Conservation (phyloP, 2,329 filamentous ascomycete species). For the Didymella pinodella region DNA sequence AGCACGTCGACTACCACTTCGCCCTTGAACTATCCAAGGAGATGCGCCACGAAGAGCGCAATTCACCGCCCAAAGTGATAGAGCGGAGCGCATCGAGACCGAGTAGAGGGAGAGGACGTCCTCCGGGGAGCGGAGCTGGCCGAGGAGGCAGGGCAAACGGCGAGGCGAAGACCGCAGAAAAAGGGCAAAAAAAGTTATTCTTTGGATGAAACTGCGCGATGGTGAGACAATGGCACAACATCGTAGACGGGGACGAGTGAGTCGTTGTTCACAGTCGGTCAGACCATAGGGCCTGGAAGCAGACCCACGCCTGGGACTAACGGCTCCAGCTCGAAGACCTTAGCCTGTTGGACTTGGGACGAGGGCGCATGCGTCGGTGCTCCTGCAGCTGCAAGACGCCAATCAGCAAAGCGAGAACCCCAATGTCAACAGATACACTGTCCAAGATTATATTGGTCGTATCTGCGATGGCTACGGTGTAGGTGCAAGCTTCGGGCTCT, state of each 20-base stretch:
- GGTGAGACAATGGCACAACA: too few relatives aligned
- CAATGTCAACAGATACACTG: not conserved
- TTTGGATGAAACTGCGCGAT: constrained; percentile 45
- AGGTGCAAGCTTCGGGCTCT: too few relatives aligned
- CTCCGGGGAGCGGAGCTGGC: constrained; percentile 37
- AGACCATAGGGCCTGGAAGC: too few relatives aligned
- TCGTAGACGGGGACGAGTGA: not conserved
- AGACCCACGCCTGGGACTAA: too few relatives aligned
- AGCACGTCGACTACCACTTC: constrained; percentile 94
- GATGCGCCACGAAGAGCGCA: constrained; percentile 46
- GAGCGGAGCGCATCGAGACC: constrained; percentile 32
- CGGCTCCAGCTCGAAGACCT: too few relatives aligned
- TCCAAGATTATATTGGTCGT: too few relatives aligned
- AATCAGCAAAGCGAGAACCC: not conserved
- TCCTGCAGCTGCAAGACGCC: not conserved
- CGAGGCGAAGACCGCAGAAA: constrained; percentile 42
- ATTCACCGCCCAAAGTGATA: constrained; percentile 11
- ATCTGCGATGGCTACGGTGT: too few relatives aligned
- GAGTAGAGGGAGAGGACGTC: constrained; percentile 48
- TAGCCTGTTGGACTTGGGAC: not conserved
- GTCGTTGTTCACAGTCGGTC: too few relatives aligned
- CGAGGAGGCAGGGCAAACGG: constrained; percentile 16
- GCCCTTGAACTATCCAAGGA: constrained; percentile 82
- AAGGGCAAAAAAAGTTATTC: constrained; percentile 56
- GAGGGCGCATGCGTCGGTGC: not conserved